phyloP scores from a whole-genome alignment of 371 early-diverging fungal genomes.

The Parasitella parasitica region DNA sequence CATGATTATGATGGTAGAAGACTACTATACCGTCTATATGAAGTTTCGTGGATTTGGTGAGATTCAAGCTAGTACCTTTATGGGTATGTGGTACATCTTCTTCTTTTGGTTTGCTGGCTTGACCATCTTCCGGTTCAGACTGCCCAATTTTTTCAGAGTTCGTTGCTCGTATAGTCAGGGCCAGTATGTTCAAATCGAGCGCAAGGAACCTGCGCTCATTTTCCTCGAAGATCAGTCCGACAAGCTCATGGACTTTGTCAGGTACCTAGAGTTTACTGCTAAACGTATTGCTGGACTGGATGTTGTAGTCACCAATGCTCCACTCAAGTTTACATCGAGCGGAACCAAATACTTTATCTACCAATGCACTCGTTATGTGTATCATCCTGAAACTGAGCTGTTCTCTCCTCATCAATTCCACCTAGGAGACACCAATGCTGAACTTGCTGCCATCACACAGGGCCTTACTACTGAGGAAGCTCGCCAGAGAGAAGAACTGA shows the following conservation, averaged over 20 bases:
- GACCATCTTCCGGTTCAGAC: slow-evolving; percentile 40
- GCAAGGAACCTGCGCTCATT: slow-evolving; percentile 38
- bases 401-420: slow-evolving; percentile 62
- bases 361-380: slow-evolving; percentile 73
- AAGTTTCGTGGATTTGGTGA: slow-evolving; percentile 32
- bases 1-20: slow-evolving; percentile 37
- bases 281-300: slow-evolving; percentile 34
- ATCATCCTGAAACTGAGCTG: slow-evolving; percentile 16
- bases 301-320: slow-evolving; percentile 41
- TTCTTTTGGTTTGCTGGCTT: slow-evolving; percentile 63
- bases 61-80: slow-evolving; percentile 42
- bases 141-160: slow-evolving; percentile 68
- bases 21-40: slow-evolving; percentile 39
- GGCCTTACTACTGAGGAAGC: slow-evolving; percentile 66
- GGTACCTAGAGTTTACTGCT: slow-evolving; percentile 20
- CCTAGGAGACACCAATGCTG: slow-evolving; percentile 52
- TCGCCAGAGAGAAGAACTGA: slow-evolving; percentile 52
- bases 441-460: slow-evolving; percentile 36
- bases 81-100: slow-evolving; percentile 66
- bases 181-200: slow-evolving; percentile 67
- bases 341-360: slow-evolving; percentile 68
- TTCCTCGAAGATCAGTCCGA: slow-evolving; percentile 13
- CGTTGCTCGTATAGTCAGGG: slow-evolving; percentile 55
- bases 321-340: slow-evolving; percentile 45
- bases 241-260: slow-evolving; percentile 4